Evolutionary conservation across 2,329 filamentous ascomycete species (phyloP).

Genomic region (Bipolaris gigantea): DNA sequence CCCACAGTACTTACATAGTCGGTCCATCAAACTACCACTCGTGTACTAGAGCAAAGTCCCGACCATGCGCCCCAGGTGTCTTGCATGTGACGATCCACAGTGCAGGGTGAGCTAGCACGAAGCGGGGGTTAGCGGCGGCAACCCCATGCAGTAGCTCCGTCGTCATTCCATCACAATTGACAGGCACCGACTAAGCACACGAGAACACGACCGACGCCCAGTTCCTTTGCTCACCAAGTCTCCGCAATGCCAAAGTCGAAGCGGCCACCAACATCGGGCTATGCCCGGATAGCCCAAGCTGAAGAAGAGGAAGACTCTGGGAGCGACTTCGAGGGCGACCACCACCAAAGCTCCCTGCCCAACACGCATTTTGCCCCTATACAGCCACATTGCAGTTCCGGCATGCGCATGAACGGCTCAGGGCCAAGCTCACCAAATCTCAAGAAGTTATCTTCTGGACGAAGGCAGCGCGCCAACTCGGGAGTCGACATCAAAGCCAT

Average conservation of each 20-base stretch:
- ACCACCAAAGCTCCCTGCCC: slow-evolving; percentile 43
- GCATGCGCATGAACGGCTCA: slow-evolving; percentile 48
- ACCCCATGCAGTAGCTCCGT: slow-evolving; percentile 24
- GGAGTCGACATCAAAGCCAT: slow-evolving; percentile 98
- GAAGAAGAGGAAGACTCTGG: slow-evolving; percentile 52
- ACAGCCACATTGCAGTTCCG: slow-evolving; percentile 48
- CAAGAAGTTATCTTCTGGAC: slow-evolving; percentile 30
- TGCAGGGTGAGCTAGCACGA: slow-evolving; percentile 3
- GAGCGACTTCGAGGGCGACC: slow-evolving; percentile 47
- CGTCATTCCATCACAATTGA: slow-evolving; percentile 31
- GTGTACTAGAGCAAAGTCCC: slow-evolving; percentile 1
- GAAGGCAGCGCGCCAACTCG: slow-evolving; percentile 71
- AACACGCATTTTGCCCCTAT: slow-evolving; percentile 51
- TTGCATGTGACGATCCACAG: slow-evolving; percentile 13
- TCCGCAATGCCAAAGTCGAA: slow-evolving; percentile 36
- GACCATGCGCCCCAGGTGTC: slow-evolving; percentile 2
- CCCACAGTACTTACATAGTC: slow-evolving; percentile 11
- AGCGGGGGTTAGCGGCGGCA: slow-evolving; percentile 18
- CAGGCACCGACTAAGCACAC: slow-evolving; percentile 11
- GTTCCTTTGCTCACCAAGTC: background rate
- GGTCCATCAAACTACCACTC: background rate
- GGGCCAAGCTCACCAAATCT: slow-evolving; percentile 38
- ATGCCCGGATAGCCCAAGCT: slow-evolving; percentile 56
- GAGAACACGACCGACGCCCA: slow-evolving; percentile 11
- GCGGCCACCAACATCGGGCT: slow-evolving; percentile 53